Base-by-base conservation (phyloP, 331 rosid species). In the Phaseolus coccineus region DNA sequence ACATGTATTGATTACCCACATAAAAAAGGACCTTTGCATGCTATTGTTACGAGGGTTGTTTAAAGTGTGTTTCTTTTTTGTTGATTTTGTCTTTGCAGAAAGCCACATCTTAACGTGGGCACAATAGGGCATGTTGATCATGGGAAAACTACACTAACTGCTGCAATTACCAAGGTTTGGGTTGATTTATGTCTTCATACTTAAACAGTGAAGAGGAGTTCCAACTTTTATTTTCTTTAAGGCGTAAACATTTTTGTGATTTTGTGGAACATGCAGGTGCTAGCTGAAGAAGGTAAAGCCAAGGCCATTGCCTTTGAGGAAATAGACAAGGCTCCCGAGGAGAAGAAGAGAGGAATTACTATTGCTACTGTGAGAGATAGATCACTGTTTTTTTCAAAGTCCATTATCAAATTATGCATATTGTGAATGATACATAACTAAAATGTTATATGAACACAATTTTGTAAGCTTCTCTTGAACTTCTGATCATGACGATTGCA, bases 311-410 rank as follows among this genome's bases (percentile, higher is more conserved):
- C 98, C 55, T 94, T 94, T 76, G 96, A 94, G 30, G 94, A 94
- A 71, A 94, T 94, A 77, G 98, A 94, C 87, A 94, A 94, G 87
- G 98, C 98, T 55, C 98, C 98, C 2, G 98, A 94, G 81, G 98
- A 94, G 89, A 94, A 73, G 71, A 92, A 89, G 87, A 94, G 98
- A 92, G 98, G 97, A 87, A 94, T 94, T 66, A 94, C 96, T 30
- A 92, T 94, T 85, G 90, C 98, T 12, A 89, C 98, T 66, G 98
- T 92, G 67, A 76, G 68, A 71, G 35, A 10, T n/a, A 19, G 8
- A 46, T 27, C 4, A 1, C 22, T 62, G 19, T 7, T 37, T 7
- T 55, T 39, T 50, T 22, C 0, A 1, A 47, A 1, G 0, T 22
- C 63, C 77, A 58, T 62, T 22, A 25, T 79, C 81, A 37, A 55